Conservation (phyloP, 352 stramenopile genomes). For the Globisporangium perplexum region DNA sequence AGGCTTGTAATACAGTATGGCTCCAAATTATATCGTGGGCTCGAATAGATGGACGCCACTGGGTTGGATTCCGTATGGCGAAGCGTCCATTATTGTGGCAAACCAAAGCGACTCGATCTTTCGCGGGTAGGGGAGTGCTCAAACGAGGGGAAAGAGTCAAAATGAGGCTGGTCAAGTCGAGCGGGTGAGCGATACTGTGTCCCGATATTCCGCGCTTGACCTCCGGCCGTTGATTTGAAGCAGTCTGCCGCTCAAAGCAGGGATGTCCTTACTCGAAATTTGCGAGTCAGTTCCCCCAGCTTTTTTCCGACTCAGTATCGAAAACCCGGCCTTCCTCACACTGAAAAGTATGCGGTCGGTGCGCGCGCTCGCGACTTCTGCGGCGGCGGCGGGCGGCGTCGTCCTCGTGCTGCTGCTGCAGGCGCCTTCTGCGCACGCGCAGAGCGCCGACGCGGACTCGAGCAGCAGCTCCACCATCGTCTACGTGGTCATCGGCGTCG, state of each 20-base stretch:
- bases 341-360: conserved; percentile 1
- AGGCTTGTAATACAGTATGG: background rate
- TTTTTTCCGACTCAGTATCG: background rate
- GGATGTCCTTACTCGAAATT: background rate
- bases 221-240: background rate
- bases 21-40: background rate
- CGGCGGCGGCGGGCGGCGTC: background rate
- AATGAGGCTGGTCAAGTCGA: background rate
- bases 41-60: background rate
- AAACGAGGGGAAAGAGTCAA: background rate
- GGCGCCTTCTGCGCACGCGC: conserved; percentile 1
- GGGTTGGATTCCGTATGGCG: background rate
- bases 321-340: background rate
- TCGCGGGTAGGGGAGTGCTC: background rate
- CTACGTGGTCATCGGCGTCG: conserved; percentile 50
- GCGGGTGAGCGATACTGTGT: background rate
- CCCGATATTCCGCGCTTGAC: background rate
- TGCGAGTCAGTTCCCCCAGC: background rate
- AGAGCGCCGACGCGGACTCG: conserved; percentile 8
- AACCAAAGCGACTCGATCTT: too few species aligned
- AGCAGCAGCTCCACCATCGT: conserved; percentile 36
- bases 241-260: background rate
- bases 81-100: background rate
- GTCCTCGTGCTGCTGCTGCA: conserved; percentile 11
- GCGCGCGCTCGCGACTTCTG: conserved; percentile 5